phyloP scores from a whole-genome alignment of 768 basidiomycete genomes.

The Hericium rajendrae region DNA sequence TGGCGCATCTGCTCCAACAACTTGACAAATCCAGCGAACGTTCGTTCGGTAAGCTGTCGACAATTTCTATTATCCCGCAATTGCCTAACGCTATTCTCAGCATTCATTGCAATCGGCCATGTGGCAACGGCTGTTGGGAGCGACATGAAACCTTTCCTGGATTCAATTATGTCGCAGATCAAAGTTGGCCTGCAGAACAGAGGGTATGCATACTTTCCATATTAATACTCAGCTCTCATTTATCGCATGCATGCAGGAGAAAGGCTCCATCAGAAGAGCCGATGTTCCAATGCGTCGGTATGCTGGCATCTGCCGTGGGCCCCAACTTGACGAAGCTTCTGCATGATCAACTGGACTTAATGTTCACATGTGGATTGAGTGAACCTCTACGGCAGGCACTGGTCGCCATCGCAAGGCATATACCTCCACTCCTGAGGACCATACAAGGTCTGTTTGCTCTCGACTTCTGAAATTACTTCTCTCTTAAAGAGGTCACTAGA shows the following conservation, averaged over 20 bases:
- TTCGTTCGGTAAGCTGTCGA: slow-evolving; percentile 56
- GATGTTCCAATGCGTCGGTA: slow-evolving; percentile 95
- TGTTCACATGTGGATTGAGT: slow-evolving; percentile 90
- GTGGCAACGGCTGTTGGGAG: slow-evolving; percentile 86
- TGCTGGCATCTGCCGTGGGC: slow-evolving; percentile 91
- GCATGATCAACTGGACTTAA: slow-evolving; percentile 93
- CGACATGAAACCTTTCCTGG: slow-evolving; percentile 94
- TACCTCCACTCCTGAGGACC: slow-evolving; percentile 81
- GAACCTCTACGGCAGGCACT: slow-evolving; percentile 82
- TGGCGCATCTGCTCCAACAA: slow-evolving; percentile 84
- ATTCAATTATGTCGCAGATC: slow-evolving; percentile 81
- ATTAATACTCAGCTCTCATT: slow-evolving; percentile 22
- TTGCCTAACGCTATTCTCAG: slow-evolving; percentile 29
- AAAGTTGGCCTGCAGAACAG: slow-evolving; percentile 80
- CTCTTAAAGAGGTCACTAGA: slow-evolving; percentile 34
- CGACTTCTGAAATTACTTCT: no score
- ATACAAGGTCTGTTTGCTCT: slow-evolving; percentile 62
- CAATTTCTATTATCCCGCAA: neutral
- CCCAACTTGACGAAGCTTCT: slow-evolving; percentile 92
- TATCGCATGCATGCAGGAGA: slow-evolving; percentile 39
- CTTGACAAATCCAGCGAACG: slow-evolving; percentile 85
- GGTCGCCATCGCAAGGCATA: slow-evolving; percentile 73
- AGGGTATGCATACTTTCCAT: slow-evolving; percentile 44
- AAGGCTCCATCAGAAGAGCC: slow-evolving; percentile 90
- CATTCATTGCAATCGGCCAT: slow-evolving; percentile 94